A percentile compares a stretch with the other conserved stretches of the same genome.
Evolutionary conservation across 2,329 filamentous ascomycete species (phyloP).

Genomic region (Sclerotinia minor): DNA sequence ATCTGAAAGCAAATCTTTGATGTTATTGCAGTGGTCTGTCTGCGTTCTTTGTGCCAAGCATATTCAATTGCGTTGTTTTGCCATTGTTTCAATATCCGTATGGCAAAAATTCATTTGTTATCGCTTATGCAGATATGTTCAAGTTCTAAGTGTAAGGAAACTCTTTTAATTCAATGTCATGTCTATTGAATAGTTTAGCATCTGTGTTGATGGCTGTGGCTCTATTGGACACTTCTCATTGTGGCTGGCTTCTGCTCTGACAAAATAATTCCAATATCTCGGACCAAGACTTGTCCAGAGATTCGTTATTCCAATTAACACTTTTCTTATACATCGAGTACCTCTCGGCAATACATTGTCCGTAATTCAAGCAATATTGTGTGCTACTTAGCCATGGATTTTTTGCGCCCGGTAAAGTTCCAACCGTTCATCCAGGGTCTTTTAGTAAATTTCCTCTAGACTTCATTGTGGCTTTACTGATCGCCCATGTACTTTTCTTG

Average conservation of each 20-base stretch:
- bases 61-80: background rate
- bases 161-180: background rate
- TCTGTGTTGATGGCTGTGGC: background rate
- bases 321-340: background rate
- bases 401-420: background rate
- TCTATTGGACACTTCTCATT: background rate
- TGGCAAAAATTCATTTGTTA: background rate
- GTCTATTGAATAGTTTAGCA: background rate
- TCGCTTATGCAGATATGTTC: background rate
- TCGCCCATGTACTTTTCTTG: too few relatives aligned
- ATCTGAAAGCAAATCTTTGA: background rate
- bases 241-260: too few relatives aligned
- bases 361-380: background rate
- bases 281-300: background rate
- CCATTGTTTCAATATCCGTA: background rate
- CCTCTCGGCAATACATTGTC: too few relatives aligned
- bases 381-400: background rate
- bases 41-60: background rate
- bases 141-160: background rate
- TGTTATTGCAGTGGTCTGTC: background rate
- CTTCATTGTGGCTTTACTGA: too few relatives aligned
- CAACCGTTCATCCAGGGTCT: background rate
- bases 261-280: background rate
- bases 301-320: background rate
- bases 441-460: too few relatives aligned